Percentiles rank a stretch among this genome's conserved stretches.
Conservation (phyloP, 2,329 filamentous ascomycete genomes). For the Ustulina deusta region DNA sequence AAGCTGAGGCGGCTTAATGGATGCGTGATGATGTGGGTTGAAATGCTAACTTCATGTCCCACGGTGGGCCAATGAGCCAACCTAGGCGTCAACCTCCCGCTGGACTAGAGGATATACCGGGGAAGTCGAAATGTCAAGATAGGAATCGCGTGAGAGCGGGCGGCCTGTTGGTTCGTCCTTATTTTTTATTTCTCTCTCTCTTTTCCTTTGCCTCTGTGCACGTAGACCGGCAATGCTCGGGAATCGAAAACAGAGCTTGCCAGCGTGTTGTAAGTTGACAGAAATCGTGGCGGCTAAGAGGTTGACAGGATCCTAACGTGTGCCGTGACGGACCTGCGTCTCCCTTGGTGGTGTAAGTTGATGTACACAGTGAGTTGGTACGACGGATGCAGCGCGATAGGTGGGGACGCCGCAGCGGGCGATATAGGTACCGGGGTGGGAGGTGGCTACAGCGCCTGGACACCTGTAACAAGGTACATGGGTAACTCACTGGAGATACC, state of each 20-base stretch:
- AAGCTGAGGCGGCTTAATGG: conserved; percentile 42
- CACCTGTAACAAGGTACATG: no score
- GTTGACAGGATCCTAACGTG: conserved; percentile 10
- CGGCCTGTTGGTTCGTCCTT: background rate
- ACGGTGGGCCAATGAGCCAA: conserved; percentile 34
- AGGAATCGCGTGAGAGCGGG: background rate
- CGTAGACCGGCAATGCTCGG: background rate
- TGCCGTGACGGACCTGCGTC: conserved; percentile 18
- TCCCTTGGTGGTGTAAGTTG: conserved; percentile 11
- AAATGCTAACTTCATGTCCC: conserved; percentile 47
- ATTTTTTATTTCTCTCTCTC: background rate
- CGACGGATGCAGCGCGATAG: conserved; percentile 26
- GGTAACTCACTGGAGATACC: background rate
- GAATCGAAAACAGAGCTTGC: conserved; percentile 2
- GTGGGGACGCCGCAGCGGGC: background rate
- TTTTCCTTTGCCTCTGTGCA: conserved; percentile 5
- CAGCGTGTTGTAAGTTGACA: conserved; percentile 2
- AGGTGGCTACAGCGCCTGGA: no score
- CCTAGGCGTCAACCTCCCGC: conserved; percentile 35
- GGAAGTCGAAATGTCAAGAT: conserved; percentile 16
- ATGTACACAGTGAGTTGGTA: conserved; percentile 2
- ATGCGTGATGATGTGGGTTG: conserved; percentile 37
- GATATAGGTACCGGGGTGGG: background rate
- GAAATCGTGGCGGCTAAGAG: conserved; percentile 3
- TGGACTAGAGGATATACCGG: conserved; percentile 37